Conservation (phyloP, 495 filamentous ascomycete genomes). For the Tuber melanosporum region DNA sequence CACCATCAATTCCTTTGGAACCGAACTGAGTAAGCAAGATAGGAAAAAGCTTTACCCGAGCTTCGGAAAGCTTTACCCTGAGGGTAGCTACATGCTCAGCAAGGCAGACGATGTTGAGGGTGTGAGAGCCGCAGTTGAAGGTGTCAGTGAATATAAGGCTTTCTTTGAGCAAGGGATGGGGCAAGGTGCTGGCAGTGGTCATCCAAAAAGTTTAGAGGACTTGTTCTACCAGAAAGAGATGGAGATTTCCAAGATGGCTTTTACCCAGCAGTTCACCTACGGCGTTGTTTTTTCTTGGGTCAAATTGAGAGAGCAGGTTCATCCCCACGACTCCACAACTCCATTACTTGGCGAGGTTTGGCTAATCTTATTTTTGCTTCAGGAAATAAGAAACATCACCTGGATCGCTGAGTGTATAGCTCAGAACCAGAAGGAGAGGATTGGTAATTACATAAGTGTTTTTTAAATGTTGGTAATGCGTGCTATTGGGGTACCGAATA, state of each 20-base stretch:
- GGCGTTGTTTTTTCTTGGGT: constrained; percentile 97
- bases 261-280: constrained; percentile 93
- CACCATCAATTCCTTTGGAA: constrained; percentile 97
- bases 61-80: constrained; percentile 85
- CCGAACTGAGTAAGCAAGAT: constrained; percentile 87
- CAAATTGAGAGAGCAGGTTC: constrained; percentile 92
- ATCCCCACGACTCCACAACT: constrained; percentile 29
- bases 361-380: constrained; percentile 15
- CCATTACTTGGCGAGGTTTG: not conserved
- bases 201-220: constrained; percentile 88
- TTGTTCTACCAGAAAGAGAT: constrained; percentile 99
- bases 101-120: constrained; percentile 91
- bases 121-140: constrained; percentile 85
- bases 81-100: constrained; percentile 92
- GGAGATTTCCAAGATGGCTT: constrained; percentile 90
- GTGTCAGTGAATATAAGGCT: constrained; percentile 79
- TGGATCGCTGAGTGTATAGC: constrained; percentile 99
- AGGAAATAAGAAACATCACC: constrained; percentile 99
- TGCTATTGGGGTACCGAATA: not conserved
- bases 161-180: constrained; percentile 92
- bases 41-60: constrained; percentile 92
- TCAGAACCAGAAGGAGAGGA: constrained; percentile 98
- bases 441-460: constrained; percentile 96
- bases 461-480: constrained; percentile 50
- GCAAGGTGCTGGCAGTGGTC: constrained; percentile 56